These are phyloP conservation scores for Tolypocladium tundrense DNA, from an alignment of 2,329 filamentous ascomycete species.

Conservation along the genomic window DNA sequence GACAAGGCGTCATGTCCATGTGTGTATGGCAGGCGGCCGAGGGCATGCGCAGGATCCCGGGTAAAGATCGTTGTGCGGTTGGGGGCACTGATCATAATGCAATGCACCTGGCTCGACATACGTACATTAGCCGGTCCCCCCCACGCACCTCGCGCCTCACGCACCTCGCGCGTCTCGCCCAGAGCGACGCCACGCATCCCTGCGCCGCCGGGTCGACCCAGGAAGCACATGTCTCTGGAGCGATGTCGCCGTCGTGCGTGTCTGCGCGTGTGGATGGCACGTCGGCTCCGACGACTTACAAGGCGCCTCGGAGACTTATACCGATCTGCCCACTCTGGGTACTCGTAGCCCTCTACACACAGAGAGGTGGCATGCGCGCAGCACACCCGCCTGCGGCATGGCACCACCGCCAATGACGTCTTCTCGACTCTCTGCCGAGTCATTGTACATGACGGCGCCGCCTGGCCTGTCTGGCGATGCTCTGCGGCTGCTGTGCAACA, in stretches of 20 bases:
- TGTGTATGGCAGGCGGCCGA: not conserved
- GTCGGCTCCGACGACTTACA: not conserved
- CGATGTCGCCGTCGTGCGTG: not conserved
- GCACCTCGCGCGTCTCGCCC: not conserved
- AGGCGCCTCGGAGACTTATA: not conserved
- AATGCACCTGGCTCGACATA: conserved; percentile 4
- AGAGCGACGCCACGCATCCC: not conserved
- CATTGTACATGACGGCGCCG: not conserved
- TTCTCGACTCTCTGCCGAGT: too few species aligned
- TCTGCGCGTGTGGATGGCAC: not conserved
- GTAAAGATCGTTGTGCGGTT: not conserved
- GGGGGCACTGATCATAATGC: not conserved
- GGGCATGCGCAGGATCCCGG: not conserved
- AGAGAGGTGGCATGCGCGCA: not conserved
- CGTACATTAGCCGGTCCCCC: conserved; percentile 2
- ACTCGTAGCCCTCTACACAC: not conserved
- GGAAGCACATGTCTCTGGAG: not conserved
- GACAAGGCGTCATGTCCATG: not conserved
- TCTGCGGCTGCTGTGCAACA: conserved; percentile 10
- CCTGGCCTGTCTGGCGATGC: not conserved
- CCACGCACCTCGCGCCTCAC: not conserved
- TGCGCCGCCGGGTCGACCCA: not conserved
- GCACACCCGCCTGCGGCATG: not conserved
- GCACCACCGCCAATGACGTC: not conserved
- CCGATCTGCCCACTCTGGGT: not conserved